Percentiles rank a stretch among this genome's conserved stretches.
phyloP scores from a whole-genome alignment of 495 filamentous ascomycete genomes.

The Haplographium delicatum region DNA sequence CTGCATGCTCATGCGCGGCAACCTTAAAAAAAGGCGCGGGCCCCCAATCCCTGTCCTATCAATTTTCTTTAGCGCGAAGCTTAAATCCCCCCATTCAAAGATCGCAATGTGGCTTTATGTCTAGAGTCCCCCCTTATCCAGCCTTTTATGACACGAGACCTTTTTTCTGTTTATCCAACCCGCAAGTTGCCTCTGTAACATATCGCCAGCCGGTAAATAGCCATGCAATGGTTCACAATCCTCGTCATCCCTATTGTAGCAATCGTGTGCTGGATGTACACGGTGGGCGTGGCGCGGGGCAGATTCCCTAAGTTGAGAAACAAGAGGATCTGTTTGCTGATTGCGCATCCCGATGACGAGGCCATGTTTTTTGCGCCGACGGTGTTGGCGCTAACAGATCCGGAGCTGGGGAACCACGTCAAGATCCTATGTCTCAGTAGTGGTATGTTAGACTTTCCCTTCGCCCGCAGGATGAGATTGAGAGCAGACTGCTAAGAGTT shows the following conservation, averaged over 20 bases:
- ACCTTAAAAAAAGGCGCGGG: not conserved
- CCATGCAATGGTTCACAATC: slow-evolving; percentile 27
- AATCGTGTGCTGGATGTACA: slow-evolving; percentile 50
- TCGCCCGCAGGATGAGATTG: slow-evolving; percentile 1
- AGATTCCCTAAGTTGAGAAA: slow-evolving; percentile 66
- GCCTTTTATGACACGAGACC: slow-evolving; percentile 1
- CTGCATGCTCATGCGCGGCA: slow-evolving; percentile 3
- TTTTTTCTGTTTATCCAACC: not conserved
- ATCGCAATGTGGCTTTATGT: slow-evolving; percentile 9
- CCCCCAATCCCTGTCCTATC: not conserved
- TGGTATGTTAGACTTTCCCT: slow-evolving; percentile 40
- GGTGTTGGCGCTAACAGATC: slow-evolving; percentile 70
- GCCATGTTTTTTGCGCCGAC: slow-evolving; percentile 99
- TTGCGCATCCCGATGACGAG: slow-evolving; percentile 97
- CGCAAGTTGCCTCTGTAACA: not conserved
- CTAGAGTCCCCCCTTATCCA: slow-evolving; percentile 13
- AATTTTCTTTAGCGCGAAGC: slow-evolving; percentile 2
- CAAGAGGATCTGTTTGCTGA: slow-evolving; percentile 83
- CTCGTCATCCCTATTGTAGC: slow-evolving; percentile 56
- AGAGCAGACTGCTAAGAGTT: no score
- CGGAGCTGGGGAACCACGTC: slow-evolving; percentile 73
- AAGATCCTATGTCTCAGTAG: slow-evolving; percentile 90
- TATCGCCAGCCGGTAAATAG: not conserved
- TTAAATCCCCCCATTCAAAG: not conserved
- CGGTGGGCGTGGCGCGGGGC: slow-evolving; percentile 42